Percentiles rank a stretch among this genome's conserved stretches.
These are phyloP conservation scores for Alternaria panax DNA, from an alignment of 2,329 filamentous ascomycete genomes.

Conservation along the genomic window DNA sequence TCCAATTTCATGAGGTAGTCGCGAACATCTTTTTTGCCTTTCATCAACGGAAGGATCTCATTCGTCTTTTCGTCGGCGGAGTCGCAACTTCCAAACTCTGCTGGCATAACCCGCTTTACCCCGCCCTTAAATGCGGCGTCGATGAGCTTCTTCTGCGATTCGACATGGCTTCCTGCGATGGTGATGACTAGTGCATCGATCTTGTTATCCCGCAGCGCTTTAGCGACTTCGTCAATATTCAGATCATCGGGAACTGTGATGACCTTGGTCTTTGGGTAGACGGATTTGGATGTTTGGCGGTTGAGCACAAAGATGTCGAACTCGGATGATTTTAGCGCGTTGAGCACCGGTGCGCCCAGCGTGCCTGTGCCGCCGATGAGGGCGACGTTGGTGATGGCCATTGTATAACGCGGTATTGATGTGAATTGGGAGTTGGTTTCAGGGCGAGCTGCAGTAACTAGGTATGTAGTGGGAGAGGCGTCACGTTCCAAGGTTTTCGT, in stretches of 20 bases:
- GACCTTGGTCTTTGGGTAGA: constrained; percentile 54
- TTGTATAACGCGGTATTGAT: neutral
- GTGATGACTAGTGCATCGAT: constrained; percentile 60
- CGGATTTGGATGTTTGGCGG: constrained; percentile 45
- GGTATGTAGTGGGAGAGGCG: neutral
- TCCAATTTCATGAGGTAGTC: constrained; percentile 59
- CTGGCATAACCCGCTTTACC: constrained; percentile 67
- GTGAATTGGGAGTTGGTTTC: neutral
- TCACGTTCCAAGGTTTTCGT: neutral
- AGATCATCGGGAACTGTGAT: constrained; percentile 51
- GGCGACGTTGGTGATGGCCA: constrained; percentile 49
- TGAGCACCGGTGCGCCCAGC: constrained; percentile 44
- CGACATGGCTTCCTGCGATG: constrained; percentile 55
- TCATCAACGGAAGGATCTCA: constrained; percentile 61
- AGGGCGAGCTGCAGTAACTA: neutral
- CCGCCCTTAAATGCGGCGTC: constrained; percentile 66
- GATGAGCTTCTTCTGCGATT: constrained; percentile 60
- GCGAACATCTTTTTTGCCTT: constrained; percentile 55
- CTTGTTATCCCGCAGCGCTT: constrained; percentile 55
- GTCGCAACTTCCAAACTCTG: constrained; percentile 63
- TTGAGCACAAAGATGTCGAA: constrained; percentile 47
- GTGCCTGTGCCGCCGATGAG: constrained; percentile 52
- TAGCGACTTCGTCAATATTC: constrained; percentile 39
- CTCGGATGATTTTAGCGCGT: constrained; percentile 40
- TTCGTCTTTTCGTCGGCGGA: constrained; percentile 51